These are phyloP conservation scores for Paspalum vaginatum DNA, from an alignment of 176 grass and related monocot species.

Conservation along the genomic window DNA sequence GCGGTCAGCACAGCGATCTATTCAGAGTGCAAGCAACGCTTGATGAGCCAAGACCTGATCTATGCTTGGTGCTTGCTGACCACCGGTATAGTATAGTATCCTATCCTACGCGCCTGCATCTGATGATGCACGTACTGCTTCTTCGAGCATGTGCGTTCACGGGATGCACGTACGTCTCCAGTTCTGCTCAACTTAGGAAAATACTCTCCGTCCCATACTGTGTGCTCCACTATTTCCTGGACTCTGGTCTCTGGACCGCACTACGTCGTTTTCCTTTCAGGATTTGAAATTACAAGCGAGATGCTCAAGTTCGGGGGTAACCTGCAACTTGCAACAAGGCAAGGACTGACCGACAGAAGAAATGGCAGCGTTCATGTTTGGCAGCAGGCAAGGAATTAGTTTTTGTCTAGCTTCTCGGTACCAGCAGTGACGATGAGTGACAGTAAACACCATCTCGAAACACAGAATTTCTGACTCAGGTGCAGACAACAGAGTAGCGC, in stretches of 20 bases:
- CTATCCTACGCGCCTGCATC: no score
- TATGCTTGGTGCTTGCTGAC: no score
- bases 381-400: neutral
- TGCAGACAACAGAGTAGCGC: slow-evolving; percentile 21
- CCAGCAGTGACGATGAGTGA: neutral
- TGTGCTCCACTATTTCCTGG: no score
- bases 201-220: no score
- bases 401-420: slow-evolving; percentile 16
- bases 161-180: no score
- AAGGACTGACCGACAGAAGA: neutral
- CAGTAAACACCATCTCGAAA: neutral
- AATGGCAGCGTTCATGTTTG: neutral
- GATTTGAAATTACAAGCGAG: neutral
- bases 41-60: no score
- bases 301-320: neutral
- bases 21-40: neutral
- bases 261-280: neutral
- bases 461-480: neutral
- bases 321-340: slow-evolving; percentile 4
- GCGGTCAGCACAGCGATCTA: neutral
- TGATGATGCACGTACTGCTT: no score
- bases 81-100: no score
- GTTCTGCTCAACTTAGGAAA: no score
- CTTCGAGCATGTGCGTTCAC: no score
- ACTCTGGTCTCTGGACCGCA: no score